phyloP scores from a whole-genome alignment of 164 flowering plant genomes.

The Vitis amurensis region DNA sequence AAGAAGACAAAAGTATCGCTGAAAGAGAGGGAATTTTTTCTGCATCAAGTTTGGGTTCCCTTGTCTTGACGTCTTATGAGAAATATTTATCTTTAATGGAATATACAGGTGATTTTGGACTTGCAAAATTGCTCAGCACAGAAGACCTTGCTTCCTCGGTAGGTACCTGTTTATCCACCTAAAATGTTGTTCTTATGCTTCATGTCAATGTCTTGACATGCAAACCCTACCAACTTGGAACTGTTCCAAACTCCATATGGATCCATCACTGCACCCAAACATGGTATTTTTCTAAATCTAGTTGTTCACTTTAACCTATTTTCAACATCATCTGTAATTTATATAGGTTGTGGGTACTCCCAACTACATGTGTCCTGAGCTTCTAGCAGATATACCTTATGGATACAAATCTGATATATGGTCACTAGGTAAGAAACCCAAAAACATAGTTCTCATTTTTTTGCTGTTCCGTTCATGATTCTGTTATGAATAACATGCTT shows the following conservation, averaged over 20 bases:
- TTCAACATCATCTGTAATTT: neutral
- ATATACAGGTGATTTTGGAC: constrained; percentile 81
- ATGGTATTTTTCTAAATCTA: neutral
- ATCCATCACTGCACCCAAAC: neutral
- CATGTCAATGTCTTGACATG: neutral
- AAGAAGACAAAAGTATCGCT: constrained; percentile 27
- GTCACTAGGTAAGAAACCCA: constrained; percentile 69
- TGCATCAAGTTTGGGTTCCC: neutral
- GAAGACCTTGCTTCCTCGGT: constrained; percentile 86
- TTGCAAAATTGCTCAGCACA: constrained; percentile 70
- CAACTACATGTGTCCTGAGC: constrained; percentile 92
- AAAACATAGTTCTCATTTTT: constrained; percentile 2
- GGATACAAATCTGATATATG: constrained; percentile 95
- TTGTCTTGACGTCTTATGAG: constrained; percentile 15
- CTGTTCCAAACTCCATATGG: neutral
- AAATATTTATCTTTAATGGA: constrained; percentile 13
- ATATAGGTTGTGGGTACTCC: constrained; percentile 85
- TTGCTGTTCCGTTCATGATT: neutral
- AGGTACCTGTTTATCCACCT: constrained; percentile 13
- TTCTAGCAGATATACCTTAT: constrained; percentile 85
- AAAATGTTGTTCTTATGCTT: neutral
- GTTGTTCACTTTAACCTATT: neutral
- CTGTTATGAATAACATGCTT: neutral
- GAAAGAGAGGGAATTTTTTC: neutral
- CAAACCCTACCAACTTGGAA: neutral